A percentile compares a stretch with the other conserved stretches of the same genome.
Conservation (phyloP, 225 moss, liverwort and hornwort species). For the Takakia lepidozioides region DNA sequence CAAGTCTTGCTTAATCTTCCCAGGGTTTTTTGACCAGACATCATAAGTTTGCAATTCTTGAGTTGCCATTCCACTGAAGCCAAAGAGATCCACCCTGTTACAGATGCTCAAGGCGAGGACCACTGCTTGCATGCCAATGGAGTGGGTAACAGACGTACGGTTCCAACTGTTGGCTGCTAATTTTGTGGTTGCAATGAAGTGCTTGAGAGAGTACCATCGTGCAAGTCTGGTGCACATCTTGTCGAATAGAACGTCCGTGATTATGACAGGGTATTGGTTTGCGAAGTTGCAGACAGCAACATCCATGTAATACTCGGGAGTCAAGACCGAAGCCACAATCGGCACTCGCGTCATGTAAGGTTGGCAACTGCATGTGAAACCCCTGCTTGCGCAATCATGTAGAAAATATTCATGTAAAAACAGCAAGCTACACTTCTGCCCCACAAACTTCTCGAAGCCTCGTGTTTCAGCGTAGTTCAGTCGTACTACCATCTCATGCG, state of each 20-base stretch:
- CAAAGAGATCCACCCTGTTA: constrained; percentile 4
- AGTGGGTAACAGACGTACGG: not conserved
- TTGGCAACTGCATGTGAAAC: constrained; percentile 4
- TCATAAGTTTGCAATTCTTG: not conserved
- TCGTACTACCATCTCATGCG: constrained; percentile 4
- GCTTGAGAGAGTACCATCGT: constrained; percentile 3
- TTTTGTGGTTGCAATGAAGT: not conserved
- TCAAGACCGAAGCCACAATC: not conserved
- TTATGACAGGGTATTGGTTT: not conserved
- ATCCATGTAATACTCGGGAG: constrained; percentile 5
- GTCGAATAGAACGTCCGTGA: constrained; percentile 3
- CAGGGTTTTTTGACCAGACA: not conserved
- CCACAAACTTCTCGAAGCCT: constrained; percentile 3
- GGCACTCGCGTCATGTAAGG: not conserved
- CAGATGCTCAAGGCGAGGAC: constrained; percentile 8
- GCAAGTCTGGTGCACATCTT: constrained; percentile 1
- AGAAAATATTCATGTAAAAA: constrained; percentile 3
- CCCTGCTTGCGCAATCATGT: constrained; percentile 1
- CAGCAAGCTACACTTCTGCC: not conserved
- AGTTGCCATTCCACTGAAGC: not conserved
- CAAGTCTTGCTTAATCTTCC: not conserved
- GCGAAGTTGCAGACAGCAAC: constrained; percentile 3
- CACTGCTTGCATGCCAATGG: constrained; percentile 5
- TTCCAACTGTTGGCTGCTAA: not conserved
- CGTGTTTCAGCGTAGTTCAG: not conserved